Conservation (phyloP, 2,329 filamentous ascomycete species). For the Ophiostoma populinum region DNA sequence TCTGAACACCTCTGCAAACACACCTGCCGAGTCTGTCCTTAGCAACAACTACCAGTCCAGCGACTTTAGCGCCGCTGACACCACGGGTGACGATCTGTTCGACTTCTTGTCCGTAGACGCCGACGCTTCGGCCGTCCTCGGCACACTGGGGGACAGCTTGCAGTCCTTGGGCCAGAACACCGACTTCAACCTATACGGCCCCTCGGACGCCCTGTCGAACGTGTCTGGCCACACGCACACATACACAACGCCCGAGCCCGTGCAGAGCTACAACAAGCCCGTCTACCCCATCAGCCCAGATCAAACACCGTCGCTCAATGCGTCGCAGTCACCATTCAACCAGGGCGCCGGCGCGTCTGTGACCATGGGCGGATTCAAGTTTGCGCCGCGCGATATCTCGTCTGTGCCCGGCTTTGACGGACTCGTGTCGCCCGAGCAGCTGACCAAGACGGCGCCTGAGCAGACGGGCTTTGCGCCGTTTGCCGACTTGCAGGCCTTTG, state of each 20-base stretch:
- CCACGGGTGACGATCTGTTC: slow-evolving; percentile 22
- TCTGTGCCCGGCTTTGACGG: slow-evolving; percentile 13
- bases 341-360: slow-evolving; percentile 9
- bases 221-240: background rate
- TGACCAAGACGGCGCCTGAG: slow-evolving; percentile 23
- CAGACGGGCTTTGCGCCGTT: slow-evolving; percentile 13
- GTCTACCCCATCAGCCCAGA: slow-evolving; percentile 33
- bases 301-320: slow-evolving; percentile 30
- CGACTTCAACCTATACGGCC: slow-evolving; percentile 7
- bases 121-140: slow-evolving; percentile 32
- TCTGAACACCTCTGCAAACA: slow-evolving; percentile 22
- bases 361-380: background rate
- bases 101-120: slow-evolving; percentile 16
- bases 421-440: slow-evolving; percentile 25
- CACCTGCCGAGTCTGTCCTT: slow-evolving; percentile 31
- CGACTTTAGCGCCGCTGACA: slow-evolving; percentile 26
- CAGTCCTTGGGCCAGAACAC: slow-evolving; percentile 25
- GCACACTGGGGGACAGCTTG: slow-evolving; percentile 24
- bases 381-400: slow-evolving; percentile 4
- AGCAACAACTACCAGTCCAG: slow-evolving; percentile 31
- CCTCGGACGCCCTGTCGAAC: slow-evolving; percentile 4
- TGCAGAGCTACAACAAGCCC: slow-evolving; percentile 13
- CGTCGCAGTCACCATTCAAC: slow-evolving; percentile 23
- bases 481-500: slow-evolving; percentile 11
- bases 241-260: slow-evolving; percentile 9